Evolutionary conservation across 2,329 filamentous ascomycete species (phyloP), one percentile per base, ranked within the genome.

Genomic region (Fusarium sacchari): DNA sequence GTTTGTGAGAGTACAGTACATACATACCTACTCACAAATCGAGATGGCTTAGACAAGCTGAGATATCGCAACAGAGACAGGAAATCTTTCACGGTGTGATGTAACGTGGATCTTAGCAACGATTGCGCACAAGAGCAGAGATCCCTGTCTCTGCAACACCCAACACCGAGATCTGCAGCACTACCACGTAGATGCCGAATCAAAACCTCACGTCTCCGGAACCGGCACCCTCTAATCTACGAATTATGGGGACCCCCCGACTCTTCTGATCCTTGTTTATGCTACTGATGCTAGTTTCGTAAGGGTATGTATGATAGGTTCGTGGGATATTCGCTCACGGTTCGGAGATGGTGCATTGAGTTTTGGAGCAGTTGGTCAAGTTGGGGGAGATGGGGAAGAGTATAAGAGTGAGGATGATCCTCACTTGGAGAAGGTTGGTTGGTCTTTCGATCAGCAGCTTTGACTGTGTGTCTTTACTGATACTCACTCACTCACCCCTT

Each of bases 301-400:
- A 17, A 28, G 26, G 17, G 17, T 44, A 50, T 74, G 17, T 44
- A 50, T 74, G 63, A 59, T 74, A 71, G 65, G 70, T 14, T 44
- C 43, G 26, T n/a, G 32, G 39, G 28, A 34, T 20, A 26, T 28
- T 43, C 37, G 36, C 59, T 72, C 50, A 39, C 58, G 40, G 58
- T 65, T 76, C 72, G 74, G 75, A 32, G 74, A 77, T 71, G 36
- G 32, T 57, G 17, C 30, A 52, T 46, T 63, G 18, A 61, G 66
- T 76, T 55, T 55, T 55, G 50, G 50, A 40, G 50, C 34, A 40
- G 64, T 68, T 74, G 62, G 53, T 76, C 57, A 72, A 57, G 69
- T 64, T 66, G 30, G 37, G 40, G 46, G 50, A 39, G n/a, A 32
- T 46, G 42, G 57, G 39, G 44, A 43, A 36, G 37, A 46, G 58